These are phyloP conservation scores for Circinella umbellata DNA, from an alignment of 371 early-diverging fungal genomes.

Conservation along the genomic window DNA sequence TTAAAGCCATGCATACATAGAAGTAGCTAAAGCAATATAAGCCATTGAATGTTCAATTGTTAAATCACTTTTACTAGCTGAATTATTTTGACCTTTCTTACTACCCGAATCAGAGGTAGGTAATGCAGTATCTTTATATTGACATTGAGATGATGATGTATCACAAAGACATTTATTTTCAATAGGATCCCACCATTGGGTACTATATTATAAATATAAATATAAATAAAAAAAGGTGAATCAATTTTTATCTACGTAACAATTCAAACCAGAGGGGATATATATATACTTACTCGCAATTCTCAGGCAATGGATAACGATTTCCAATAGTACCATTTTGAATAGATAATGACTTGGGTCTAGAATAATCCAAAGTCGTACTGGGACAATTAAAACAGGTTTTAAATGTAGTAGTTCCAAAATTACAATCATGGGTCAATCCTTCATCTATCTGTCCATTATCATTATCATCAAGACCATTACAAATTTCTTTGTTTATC, in stretches of 20 bases:
- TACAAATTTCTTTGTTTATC: constrained; percentile 70
- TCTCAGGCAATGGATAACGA: constrained; percentile 58
- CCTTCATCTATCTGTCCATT: constrained; percentile 51
- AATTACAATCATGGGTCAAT: constrained; percentile 56
- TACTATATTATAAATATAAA: constrained; percentile 22
- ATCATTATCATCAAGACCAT: constrained; percentile 69
- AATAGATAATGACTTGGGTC: constrained; percentile 43
- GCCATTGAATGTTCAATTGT: neutral
- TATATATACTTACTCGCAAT: constrained; percentile 72
- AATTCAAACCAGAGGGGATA: too few species aligned
- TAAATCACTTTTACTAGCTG: neutral
- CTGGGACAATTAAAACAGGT: constrained; percentile 74
- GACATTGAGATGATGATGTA: constrained; percentile 46
- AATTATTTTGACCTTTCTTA: neutral
- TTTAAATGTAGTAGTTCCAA: constrained; percentile 55
- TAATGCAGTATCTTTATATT: constrained; percentile 52
- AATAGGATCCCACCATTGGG: constrained; percentile 76
- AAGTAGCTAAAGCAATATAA: constrained; percentile 12
- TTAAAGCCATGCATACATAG: constrained; percentile 16
- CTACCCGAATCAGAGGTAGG: constrained; percentile 7
- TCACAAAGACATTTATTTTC: constrained; percentile 58
- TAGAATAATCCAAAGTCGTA: constrained; percentile 51
- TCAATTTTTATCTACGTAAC: too few species aligned
- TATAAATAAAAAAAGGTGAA: too few species aligned
- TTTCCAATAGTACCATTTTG: constrained; percentile 51